Percentiles rank a stretch among this genome's conserved stretches.
Evolutionary conservation across 768 basidiomycete genomes (phyloP).

Genomic region (Clitopilus passeckerianus): DNA sequence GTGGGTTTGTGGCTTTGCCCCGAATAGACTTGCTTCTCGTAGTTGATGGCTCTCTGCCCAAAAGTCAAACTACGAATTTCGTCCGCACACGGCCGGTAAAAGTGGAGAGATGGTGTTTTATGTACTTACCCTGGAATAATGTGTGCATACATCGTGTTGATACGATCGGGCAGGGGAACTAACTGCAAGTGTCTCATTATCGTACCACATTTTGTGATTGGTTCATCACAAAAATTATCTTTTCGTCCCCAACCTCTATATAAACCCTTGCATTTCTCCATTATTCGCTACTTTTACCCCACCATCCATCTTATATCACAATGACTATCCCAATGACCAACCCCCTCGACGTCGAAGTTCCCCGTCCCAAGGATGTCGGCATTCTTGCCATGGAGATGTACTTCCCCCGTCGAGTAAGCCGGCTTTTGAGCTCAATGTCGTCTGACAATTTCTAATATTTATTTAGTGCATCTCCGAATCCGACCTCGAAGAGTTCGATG

Average conservation of each 20-base stretch:
- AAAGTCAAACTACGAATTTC: neutral
- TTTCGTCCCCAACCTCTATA: neutral
- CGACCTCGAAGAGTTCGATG: constrained; percentile 91
- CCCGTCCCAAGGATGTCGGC: constrained; percentile 89
- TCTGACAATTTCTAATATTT: constrained; percentile 4
- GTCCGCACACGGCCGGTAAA: neutral
- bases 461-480: constrained; percentile 90
- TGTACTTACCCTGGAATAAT: neutral
- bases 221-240: neutral
- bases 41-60: neutral
- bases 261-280: neutral
- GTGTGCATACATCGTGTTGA: constrained; percentile 1
- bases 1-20: neutral
- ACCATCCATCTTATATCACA: neutral
- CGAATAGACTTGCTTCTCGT: neutral
- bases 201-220: neutral
- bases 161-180: neutral
- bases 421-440: constrained; percentile 1
- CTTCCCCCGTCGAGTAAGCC: constrained; percentile 83
- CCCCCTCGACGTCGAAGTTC: constrained; percentile 29
- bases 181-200: neutral
- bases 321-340: neutral
- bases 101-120: constrained; percentile 1
- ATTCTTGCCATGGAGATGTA: constrained; percentile 93
- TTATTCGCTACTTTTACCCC: neutral